Base-by-base conservation (phyloP, 2,329 filamentous ascomycete genomes). In the Leptoxyphium fumago region DNA sequence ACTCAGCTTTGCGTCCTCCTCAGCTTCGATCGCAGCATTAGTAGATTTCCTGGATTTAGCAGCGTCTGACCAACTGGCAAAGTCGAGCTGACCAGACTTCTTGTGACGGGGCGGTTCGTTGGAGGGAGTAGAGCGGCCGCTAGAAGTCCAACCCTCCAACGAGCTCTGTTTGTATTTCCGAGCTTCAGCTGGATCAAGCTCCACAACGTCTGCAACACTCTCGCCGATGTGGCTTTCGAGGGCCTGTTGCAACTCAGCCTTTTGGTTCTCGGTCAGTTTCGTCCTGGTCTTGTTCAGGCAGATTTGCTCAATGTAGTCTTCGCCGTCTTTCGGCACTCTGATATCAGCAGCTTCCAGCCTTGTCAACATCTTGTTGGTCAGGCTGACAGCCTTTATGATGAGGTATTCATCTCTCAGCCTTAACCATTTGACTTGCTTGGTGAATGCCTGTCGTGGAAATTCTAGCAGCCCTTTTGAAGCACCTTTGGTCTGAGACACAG, bases 361-460 rank as follows among this genome's bases (percentile, higher is more conserved):
- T 11, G 76, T 75, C 30, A 98, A 73, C 46, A 98, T 79, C 60
- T 94, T 94, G 53, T 80, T 78, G 29, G 95, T 76, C 26, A 96
- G 74, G 26, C 78, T 80, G 41, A 94, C 85, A 11, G 89, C 80
- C 34, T 85, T 85, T 47, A 75, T 78, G 30, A 91, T 80, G 7
- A 98, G 74, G 63, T 87, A 95, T 44, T 78, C 74, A 60, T 98
- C 91, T 49, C 89, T 82, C 4, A 98, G 72, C 45, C 91, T 79
- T 44, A 98, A 74, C 86, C 94, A 94, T 59, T 82, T 85, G 32
- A 82, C 80, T 64, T 94, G 80, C 13, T 66, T 68, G 47, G 78
- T 78, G 60, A 82, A 75, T 10, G 84, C 73, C 42, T 64, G 63
- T 5, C 76, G 77, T 2, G 84, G 82, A 11, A 77, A 70, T 42